A percentile compares a stretch with the other conserved stretches of the same genome.
phyloP scores from a whole-genome alignment of 306 rosid species.

The Lathyrus oleraceus region DNA sequence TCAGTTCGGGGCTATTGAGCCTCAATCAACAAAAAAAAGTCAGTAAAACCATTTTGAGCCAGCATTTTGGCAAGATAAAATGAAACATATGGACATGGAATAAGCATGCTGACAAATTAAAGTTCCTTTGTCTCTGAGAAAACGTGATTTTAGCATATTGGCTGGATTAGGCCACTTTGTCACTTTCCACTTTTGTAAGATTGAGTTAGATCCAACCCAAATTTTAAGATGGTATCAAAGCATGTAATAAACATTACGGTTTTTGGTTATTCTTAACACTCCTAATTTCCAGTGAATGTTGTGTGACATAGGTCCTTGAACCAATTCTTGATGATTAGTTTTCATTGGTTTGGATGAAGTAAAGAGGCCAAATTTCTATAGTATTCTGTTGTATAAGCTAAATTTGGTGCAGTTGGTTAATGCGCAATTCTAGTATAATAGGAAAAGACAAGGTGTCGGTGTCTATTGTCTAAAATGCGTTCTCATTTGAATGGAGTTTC shows the following conservation, averaged over 20 bases:
- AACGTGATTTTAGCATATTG: not conserved
- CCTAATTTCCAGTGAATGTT: not conserved
- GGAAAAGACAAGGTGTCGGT: not conserved
- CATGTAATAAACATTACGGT: too few relatives aligned
- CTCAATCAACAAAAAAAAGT: not conserved
- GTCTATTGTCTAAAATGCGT: not conserved
- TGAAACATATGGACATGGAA: not conserved
- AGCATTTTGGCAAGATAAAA: constrained; percentile 18
- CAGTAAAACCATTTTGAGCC: constrained; percentile 6
- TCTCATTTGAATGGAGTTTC: not conserved
- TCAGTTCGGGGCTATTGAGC: constrained; percentile 16
- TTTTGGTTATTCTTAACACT: too few relatives aligned
- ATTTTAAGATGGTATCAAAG: too few relatives aligned
- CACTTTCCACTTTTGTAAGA: not conserved
- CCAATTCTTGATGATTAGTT: not conserved
- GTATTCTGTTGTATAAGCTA: not conserved
- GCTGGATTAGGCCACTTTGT: not conserved
- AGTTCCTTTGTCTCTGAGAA: not conserved
- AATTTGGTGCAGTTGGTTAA: not conserved
- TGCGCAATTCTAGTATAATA: not conserved
- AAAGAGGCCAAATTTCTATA: not conserved
- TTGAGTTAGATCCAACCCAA: too few relatives aligned
- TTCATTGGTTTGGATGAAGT: not conserved
- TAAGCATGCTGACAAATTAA: constrained; percentile 1
- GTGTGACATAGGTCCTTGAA: not conserved